These are phyloP conservation scores for Aphanomyces euteiches DNA, from an alignment of 352 stramenopile species.

Conservation along the genomic window DNA sequence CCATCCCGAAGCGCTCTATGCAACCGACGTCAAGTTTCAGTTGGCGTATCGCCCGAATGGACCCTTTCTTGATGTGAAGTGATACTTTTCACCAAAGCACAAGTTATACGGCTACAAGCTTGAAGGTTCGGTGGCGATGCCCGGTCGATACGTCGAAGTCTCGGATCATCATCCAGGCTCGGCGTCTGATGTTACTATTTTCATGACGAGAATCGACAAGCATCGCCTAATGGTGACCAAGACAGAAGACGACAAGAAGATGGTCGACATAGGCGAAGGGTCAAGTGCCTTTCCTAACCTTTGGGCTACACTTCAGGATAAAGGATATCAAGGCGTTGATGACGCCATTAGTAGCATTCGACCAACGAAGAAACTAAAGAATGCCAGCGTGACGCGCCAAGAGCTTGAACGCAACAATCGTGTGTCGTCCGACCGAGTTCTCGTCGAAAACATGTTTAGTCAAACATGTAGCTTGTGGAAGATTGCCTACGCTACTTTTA, in stretches of 20 bases:
- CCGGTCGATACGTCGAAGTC: not conserved
- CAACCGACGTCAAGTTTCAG: constrained; percentile 13
- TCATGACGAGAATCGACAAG: not conserved
- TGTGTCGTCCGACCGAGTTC: not conserved
- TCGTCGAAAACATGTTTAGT: not conserved
- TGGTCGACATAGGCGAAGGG: not conserved
- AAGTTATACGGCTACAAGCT: constrained; percentile 7
- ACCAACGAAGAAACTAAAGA: not conserved
- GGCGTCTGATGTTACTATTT: constrained; percentile 1
- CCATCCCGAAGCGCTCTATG: not conserved
- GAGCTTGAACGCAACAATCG: not conserved
- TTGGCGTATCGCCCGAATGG: not conserved
- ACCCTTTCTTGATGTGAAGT: not conserved
- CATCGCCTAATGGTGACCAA: not conserved
- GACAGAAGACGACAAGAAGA: not conserved
- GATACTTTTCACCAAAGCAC: constrained; percentile 9
- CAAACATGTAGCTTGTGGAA: not conserved
- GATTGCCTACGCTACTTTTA: not conserved
- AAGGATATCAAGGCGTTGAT: not conserved
- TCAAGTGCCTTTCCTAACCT: not conserved
- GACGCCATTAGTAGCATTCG: not conserved
- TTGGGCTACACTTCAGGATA: not conserved
- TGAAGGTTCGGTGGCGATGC: not conserved
- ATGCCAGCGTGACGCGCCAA: not conserved
- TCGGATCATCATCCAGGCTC: not conserved